phyloP scores from a whole-genome alignment of 208 protist species.

The Acanthamoeba quina region DNA sequence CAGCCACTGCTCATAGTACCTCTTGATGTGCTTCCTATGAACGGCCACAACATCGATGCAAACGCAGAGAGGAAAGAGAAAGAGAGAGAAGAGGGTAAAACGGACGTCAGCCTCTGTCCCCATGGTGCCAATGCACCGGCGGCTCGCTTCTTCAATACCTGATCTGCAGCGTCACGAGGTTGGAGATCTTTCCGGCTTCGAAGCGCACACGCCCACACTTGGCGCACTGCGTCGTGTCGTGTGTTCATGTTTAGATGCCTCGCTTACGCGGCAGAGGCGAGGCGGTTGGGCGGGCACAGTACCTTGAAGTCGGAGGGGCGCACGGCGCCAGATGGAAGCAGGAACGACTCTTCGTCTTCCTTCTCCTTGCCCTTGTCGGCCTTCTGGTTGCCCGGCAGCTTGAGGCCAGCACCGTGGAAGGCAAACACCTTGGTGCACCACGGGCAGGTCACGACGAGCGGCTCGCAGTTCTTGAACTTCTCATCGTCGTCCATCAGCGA shows the following conservation, averaged over 20 bases:
- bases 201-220: neutral
- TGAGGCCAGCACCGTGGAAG: slow-evolving; percentile 44
- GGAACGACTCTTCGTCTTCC: neutral
- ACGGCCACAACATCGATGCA: neutral
- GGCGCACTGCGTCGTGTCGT: neutral
- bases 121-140: neutral
- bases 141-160: neutral
- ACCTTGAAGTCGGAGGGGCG: slow-evolving; percentile 29
- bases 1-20: slow-evolving; percentile 27
- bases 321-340: slow-evolving; percentile 5
- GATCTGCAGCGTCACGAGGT: slow-evolving; percentile 20
- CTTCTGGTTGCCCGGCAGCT: neutral
- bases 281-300: neutral
- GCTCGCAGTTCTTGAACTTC: slow-evolving; percentile 49
- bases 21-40: neutral
- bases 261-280: too few species aligned
- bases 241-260: neutral
- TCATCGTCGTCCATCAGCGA: slow-evolving; percentile 43
- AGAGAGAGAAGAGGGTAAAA: too few species aligned
- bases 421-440: slow-evolving; percentile 5
- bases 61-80: too few species aligned
- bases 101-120: too few species aligned
- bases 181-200: neutral
- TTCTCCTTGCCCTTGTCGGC: slow-evolving; percentile 37
- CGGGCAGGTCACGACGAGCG: neutral